These are phyloP conservation scores for Solanum phureja DNA, from an alignment of 257 asterid species.

Conservation along the genomic window DNA sequence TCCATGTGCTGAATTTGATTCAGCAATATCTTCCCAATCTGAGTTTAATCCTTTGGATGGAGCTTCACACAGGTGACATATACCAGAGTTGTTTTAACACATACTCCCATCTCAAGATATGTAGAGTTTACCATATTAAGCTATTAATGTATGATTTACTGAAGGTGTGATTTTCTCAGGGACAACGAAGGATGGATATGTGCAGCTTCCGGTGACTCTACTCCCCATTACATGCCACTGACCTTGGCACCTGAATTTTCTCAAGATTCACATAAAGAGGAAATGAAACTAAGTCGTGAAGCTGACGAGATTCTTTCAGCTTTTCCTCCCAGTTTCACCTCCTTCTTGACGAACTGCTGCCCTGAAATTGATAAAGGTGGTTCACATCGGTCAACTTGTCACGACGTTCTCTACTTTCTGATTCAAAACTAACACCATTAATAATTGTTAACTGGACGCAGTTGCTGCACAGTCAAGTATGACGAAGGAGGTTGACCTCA, in stretches of 20 bases:
- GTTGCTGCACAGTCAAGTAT: conserved; percentile 29
- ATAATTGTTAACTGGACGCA: conserved; percentile 4
- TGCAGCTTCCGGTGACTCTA: conserved; percentile 27
- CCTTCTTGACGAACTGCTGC: conserved; percentile 52
- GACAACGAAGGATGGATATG: conserved; percentile 14
- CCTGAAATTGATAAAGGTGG: conserved; percentile 43
- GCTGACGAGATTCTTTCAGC: conserved; percentile 24
- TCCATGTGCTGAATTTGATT: conserved; percentile 18
- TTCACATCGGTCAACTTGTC: neutral
- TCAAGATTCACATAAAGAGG: conserved; percentile 28
- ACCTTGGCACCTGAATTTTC: conserved; percentile 13
- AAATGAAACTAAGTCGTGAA: conserved; percentile 12
- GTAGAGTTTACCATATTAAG: neutral
- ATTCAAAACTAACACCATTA: neutral
- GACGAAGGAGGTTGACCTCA: conserved; percentile 31
- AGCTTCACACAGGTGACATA: conserved; percentile 30
- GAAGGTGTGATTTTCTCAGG: conserved; percentile 20
- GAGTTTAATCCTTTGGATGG: conserved; percentile 46
- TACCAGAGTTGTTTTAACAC: neutral
- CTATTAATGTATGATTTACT: neutral
- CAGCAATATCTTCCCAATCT: conserved; percentile 52
- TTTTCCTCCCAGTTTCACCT: conserved; percentile 79
- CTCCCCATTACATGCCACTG: conserved; percentile 20
- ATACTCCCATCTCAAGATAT: neutral
- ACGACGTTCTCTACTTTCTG: neutral